Percentiles rank a stretch among this genome's conserved stretches.
Conservation (phyloP, 1,284 basidiomycete species). For the Fomitopsis palustris region DNA sequence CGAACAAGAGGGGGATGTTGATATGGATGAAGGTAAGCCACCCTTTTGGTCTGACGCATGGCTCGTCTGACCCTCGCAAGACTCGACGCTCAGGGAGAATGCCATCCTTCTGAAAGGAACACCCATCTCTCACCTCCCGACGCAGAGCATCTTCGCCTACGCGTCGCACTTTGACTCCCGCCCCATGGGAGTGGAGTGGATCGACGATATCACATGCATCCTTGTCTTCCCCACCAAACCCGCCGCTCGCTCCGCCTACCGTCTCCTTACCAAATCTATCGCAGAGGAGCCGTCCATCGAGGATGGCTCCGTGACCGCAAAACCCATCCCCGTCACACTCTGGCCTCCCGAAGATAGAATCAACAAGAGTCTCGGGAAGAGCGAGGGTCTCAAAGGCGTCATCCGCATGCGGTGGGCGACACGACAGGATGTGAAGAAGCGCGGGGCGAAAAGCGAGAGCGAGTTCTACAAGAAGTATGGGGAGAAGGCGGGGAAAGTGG, state of each 20-base stretch:
- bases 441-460: constrained; percentile 63
- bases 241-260: constrained; percentile 49
- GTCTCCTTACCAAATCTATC: constrained; percentile 45
- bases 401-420: constrained; percentile 73
- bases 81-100: constrained; percentile 50
- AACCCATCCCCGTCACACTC: constrained; percentile 61
- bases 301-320: constrained; percentile 56
- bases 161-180: constrained; percentile 66
- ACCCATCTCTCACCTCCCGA: constrained; percentile 68
- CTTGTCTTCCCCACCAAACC: constrained; percentile 61
- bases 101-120: constrained; percentile 68
- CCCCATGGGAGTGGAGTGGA: constrained; percentile 73
- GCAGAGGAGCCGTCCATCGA: constrained; percentile 46
- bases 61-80: constrained; percentile 12
- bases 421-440: constrained; percentile 67
- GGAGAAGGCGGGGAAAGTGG: constrained; percentile 55
- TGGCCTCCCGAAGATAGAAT: constrained; percentile 81
- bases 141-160: constrained; percentile 71
- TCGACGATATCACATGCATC: constrained; percentile 75
- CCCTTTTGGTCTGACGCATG: constrained; percentile 2
- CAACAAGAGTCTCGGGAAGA: constrained; percentile 59
- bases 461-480: constrained; percentile 76
- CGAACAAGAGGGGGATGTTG: constrained; percentile 37
- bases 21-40: constrained; percentile 40
- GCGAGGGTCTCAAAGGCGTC: constrained; percentile 57